phyloP scores from a whole-genome alignment of 192 early-diverging fungal genomes.

The Mortierella claussenii region DNA sequence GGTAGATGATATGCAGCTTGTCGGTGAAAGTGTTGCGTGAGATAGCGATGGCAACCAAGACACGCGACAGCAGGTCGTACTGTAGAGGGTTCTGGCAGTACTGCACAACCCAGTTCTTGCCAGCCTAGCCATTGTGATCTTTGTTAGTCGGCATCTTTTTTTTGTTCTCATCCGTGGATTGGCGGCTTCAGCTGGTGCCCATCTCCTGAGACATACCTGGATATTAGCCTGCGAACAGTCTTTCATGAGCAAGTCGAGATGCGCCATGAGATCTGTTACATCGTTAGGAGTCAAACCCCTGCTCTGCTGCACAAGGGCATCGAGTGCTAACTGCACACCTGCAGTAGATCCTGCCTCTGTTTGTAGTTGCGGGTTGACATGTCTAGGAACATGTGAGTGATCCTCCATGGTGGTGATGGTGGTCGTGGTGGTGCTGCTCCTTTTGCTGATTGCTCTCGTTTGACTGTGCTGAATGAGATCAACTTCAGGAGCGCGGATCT shows the following conservation, averaged over 20 bases:
- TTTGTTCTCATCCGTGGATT: no score
- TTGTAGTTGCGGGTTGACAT: not conserved
- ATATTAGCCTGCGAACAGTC: slow-evolving; percentile 67
- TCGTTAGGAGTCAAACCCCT: slow-evolving; percentile 15
- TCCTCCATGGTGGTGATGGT: not conserved
- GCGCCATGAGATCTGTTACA: slow-evolving; percentile 30
- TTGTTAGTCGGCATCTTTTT: no score
- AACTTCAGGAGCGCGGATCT: no score
- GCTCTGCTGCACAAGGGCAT: slow-evolving; percentile 20
- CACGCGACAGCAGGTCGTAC: slow-evolving; percentile 43
- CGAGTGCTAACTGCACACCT: slow-evolving; percentile 26
- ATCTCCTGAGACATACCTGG: slow-evolving; percentile 49
- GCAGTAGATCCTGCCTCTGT: not conserved
- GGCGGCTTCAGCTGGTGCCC: no score
- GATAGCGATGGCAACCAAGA: slow-evolving; percentile 54
- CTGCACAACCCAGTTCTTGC: slow-evolving; percentile 62
- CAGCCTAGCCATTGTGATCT: slow-evolving; percentile 46
- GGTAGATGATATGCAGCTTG: slow-evolving; percentile 61
- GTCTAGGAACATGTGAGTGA: not conserved
- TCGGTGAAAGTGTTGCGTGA: slow-evolving; percentile 55
- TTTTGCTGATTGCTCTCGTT: no score
- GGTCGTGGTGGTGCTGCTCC: no score
- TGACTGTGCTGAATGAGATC: no score
- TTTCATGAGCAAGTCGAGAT: slow-evolving; percentile 58
- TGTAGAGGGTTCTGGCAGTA: slow-evolving; percentile 56